Base-by-base conservation (phyloP, 768 basidiomycete species). In the Sarcodon sp. region DNA sequence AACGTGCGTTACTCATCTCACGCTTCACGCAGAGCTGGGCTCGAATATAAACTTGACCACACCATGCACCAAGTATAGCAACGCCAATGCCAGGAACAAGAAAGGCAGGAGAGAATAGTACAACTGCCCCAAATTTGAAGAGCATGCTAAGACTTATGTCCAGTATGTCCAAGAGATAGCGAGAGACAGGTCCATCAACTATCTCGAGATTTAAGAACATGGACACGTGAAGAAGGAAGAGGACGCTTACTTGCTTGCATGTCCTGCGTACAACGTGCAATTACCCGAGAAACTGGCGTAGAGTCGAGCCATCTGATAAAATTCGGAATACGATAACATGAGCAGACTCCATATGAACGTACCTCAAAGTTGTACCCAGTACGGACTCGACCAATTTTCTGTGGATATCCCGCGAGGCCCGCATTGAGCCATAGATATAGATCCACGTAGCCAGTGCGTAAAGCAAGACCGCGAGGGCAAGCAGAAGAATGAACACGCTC, bases 221-320 rank as follows among this genome's bases (percentile, higher is more conserved):
- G 33, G n/a, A 12, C 1, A 18, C 7, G 16, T 16, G 11, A 9
- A n/a, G 1, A 0, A 34, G 11, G 16, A 18, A 32, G 6, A 3
- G 43, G 18, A 8, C 4, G 36, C 59, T 21, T 48, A 63, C 64
- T 48, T 11, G 63, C 56, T 44, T 64, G 65, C 16, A 83, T 80
- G 56, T 85, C 83, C 47, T 80, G 75, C 1, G 82, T 84, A 58
- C 76, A 77, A 45, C 82, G 70, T 31, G 79, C 66, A 37, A 83
- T 75, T 45, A 87, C 73, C 4, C 83, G 73, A n/a, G 73, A 72
- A 0, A 67, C 67, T 0, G 74, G 74, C 1, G 71, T 72, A 6
- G 59, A 67, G 51, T 77, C 75, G 7, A 76, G 62, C 69, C 71
- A 76, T 50, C 75, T 71, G 21, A 34, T 39, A 8, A n/a, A 16